Percentiles rank a stretch among this genome's conserved stretches.
Evolutionary conservation across 1,284 basidiomycete species (phyloP).

Genomic region (Singerocomus rubriflavus): DNA sequence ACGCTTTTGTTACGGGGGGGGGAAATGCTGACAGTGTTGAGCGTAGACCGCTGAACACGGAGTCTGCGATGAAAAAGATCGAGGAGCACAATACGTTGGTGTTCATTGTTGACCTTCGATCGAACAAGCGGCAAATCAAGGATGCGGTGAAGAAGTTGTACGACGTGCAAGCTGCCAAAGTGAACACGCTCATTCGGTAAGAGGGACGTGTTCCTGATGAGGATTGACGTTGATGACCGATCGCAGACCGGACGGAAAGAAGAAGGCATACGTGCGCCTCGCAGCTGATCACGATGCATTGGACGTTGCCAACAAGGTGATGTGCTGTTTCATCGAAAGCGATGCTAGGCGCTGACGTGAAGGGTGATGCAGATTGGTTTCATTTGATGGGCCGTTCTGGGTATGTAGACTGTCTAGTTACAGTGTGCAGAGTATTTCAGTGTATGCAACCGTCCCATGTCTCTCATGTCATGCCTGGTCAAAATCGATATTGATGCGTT

Average conservation of each 20-base stretch:
- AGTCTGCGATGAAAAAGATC: constrained; percentile 96
- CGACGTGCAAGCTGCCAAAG: constrained; percentile 93
- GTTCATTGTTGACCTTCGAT: constrained; percentile 92
- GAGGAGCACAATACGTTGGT: constrained; percentile 99
- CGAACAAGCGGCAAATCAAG: constrained; percentile 99
- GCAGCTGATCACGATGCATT: constrained; percentile 96
- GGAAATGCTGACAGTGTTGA: constrained; percentile 12
- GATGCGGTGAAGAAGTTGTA: constrained; percentile 99
- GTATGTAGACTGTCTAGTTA: not conserved
- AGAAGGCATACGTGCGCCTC: constrained; percentile 98
- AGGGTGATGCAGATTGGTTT: constrained; percentile 65
- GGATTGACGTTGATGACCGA: not conserved
- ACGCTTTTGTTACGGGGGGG: not conserved
- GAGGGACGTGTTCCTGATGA: constrained; percentile 24
- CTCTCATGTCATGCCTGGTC: not conserved
- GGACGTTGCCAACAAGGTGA: constrained; percentile 98
- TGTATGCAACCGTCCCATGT: constrained; percentile 5
- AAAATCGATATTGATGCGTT: not conserved
- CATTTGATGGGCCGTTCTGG: constrained; percentile 50
- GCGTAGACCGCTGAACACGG: constrained; percentile 72
- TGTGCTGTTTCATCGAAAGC: not conserved
- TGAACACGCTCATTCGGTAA: constrained; percentile 97
- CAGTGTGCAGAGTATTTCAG: too few relatives aligned
- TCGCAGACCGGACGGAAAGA: constrained; percentile 93
- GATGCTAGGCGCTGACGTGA: constrained; percentile 7